phyloP scores from a whole-genome alignment of 345 rosid species.

The Angophora floribunda region DNA sequence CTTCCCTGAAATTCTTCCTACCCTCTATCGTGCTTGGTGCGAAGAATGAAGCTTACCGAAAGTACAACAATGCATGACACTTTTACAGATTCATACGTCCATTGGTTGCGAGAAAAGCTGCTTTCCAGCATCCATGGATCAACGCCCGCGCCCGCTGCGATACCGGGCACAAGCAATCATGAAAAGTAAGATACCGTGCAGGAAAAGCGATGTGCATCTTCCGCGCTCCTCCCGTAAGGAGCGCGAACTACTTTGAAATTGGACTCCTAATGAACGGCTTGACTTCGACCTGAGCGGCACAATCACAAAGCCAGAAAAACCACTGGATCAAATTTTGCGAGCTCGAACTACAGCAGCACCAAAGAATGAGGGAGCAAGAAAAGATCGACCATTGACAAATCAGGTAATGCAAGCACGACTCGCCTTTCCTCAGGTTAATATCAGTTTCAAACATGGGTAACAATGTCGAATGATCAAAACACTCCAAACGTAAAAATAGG shows the following conservation, averaged over 20 bases:
- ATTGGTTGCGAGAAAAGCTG: conserved; percentile 24
- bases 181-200: not conserved
- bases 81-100: conserved; percentile 24
- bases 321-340: not conserved
- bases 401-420: not conserved
- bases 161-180: not conserved
- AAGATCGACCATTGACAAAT: not conserved
- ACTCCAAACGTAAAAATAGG: not conserved
- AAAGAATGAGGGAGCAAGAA: not conserved
- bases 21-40: not conserved
- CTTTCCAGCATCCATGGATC: conserved; percentile 37
- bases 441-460: not conserved
- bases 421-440: not conserved
- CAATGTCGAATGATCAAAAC: not conserved
- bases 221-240: not conserved
- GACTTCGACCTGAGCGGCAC: not conserved
- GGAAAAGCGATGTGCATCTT: not conserved
- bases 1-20: not conserved
- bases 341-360: not conserved
- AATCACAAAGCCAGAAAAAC: not conserved
- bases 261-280: not conserved
- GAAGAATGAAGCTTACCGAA: not conserved
- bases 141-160: not conserved
- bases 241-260: not conserved
- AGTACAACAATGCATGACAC: not conserved